A percentile compares a stretch with the other conserved stretches of the same genome.
These are phyloP conservation scores for Beauveria sp. DNA, from an alignment of 2,329 filamentous ascomycete genomes.

Conservation along the genomic window DNA sequence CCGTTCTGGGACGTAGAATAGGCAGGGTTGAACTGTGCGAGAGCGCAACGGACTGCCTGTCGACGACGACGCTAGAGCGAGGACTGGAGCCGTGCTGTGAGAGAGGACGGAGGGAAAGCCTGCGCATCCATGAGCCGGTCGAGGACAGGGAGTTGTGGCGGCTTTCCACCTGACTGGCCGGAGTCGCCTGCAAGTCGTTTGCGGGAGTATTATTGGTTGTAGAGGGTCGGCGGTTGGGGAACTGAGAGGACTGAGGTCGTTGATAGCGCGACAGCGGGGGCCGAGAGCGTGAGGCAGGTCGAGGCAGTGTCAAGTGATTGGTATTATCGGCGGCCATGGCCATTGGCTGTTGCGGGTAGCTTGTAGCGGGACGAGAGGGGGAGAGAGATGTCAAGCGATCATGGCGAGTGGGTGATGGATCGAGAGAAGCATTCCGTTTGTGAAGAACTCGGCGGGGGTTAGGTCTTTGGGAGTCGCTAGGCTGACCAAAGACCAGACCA, in stretches of 20 bases:
- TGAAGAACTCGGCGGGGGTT: constrained; percentile 17
- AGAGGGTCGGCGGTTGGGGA: constrained; percentile 13
- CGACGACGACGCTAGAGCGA: constrained; percentile 56
- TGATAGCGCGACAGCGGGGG: constrained; percentile 31
- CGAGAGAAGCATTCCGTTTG: constrained; percentile 11
- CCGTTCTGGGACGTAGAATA: constrained; percentile 40
- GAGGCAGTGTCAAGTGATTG: constrained; percentile 17
- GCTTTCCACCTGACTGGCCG: constrained; percentile 26
- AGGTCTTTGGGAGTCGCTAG: constrained; percentile 32
- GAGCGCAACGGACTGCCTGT: constrained; percentile 57
- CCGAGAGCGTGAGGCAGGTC: constrained; percentile 25
- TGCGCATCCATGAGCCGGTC: constrained; percentile 63
- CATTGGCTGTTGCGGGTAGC: not conserved
- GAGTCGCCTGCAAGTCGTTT: not conserved
- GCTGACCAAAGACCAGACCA: constrained; percentile 52
- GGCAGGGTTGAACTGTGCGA: constrained; percentile 61
- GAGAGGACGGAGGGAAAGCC: constrained; percentile 57
- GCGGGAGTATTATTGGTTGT: not conserved
- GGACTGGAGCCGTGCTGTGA: constrained; percentile 59
- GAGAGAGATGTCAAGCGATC: constrained; percentile 3
- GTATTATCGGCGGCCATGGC: not conserved
- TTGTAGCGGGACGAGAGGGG: not conserved
- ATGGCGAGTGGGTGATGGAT: constrained; percentile 12
- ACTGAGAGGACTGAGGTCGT: constrained; percentile 31
- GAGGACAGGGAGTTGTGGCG: constrained; percentile 52